Evolutionary conservation across 1,139 yeast genomes (phyloP), one percentile per base, ranked within the genome.

Genomic region (Sugiyamaella castrensis): DNA sequence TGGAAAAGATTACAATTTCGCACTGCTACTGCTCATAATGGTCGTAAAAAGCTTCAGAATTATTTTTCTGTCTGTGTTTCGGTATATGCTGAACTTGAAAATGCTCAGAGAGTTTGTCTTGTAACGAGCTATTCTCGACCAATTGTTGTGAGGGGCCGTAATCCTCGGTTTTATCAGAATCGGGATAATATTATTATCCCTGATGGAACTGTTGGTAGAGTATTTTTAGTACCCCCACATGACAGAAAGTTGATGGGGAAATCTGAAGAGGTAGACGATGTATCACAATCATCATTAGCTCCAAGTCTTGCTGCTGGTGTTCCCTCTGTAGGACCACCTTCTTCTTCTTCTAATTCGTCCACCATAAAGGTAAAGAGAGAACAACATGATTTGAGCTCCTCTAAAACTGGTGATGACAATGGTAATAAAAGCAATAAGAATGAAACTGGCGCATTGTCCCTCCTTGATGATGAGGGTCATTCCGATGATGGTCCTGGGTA

Each of bases 21-120:
- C 46, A 78, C 74, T 54, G 84, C 86, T 11, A 81, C 87, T 0
- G 82, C 85, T 4, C 80, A 81, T 59, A 81, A 80, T 58, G 84
- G 84, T 11, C 79, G 81, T 54, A 69, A 73, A 37, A 71, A 76
- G 12, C 73, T 75, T 53, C 84, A 80, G 57, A 80, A 80, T 57
- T 81, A 78, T 58, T 81, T 77, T 58, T 77, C 74, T 52, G 66
- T 81, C 29, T 68, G 71, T 15, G 71, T 79, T 10, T 68, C 72
- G 45, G 65, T 80, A 15, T 71, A 72, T 49, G 71, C 65, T n/a
- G 67, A 59, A 38, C 58, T 66, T 40, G 64, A 59, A 36, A 61
- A 62, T 47, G 61, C 61, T 32, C 57, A 55, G 53, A 59, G 60
- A 40, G 63, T 59, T 47, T 58, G 61, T 34, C 55, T 61, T 35